A percentile compares a stretch with the other conserved stretches of the same genome.
Conservation (phyloP, 73 alveolate species). For the Durusdinium trenchii region DNA sequence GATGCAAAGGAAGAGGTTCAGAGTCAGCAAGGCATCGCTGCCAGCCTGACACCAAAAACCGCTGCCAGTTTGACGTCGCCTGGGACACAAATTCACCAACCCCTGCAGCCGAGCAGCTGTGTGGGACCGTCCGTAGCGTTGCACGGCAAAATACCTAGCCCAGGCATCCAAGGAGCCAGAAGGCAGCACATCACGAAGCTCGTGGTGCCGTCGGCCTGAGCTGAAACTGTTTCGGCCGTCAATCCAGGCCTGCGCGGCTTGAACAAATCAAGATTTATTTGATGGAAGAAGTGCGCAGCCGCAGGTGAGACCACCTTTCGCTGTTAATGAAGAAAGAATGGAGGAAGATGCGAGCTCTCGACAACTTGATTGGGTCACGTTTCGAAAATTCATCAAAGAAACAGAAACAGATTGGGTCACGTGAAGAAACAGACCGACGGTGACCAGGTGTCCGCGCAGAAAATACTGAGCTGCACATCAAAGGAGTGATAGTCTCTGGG, state of each 20-base stretch:
- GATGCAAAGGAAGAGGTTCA: slow-evolving; percentile 72
- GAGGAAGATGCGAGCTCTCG: too few species aligned
- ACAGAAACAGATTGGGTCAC: too few species aligned
- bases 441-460: slow-evolving; percentile 37
- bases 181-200: slow-evolving; percentile 65
- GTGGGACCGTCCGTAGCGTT: slow-evolving; percentile 79
- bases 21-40: slow-evolving; percentile 79
- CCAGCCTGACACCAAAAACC: slow-evolving; percentile 10
- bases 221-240: not conserved
- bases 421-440: too few species aligned
- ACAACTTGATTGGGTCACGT: too few species aligned
- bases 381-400: too few species aligned
- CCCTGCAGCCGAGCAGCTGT: slow-evolving; percentile 45
- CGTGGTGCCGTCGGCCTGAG: slow-evolving; percentile 67
- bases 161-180: slow-evolving; percentile 73
- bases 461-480: slow-evolving; percentile 76
- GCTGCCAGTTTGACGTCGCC: not conserved
- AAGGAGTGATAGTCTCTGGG: slow-evolving; percentile 65
- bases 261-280: too few species aligned
- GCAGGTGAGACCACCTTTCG: too few species aligned
- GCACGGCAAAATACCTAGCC: slow-evolving; percentile 55
- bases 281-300: too few species aligned
- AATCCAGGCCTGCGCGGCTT: not conserved
- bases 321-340: too few species aligned
- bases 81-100: not conserved